Conservation (phyloP, 176 grass and related monocot genomes). For the Juncus effusus region DNA sequence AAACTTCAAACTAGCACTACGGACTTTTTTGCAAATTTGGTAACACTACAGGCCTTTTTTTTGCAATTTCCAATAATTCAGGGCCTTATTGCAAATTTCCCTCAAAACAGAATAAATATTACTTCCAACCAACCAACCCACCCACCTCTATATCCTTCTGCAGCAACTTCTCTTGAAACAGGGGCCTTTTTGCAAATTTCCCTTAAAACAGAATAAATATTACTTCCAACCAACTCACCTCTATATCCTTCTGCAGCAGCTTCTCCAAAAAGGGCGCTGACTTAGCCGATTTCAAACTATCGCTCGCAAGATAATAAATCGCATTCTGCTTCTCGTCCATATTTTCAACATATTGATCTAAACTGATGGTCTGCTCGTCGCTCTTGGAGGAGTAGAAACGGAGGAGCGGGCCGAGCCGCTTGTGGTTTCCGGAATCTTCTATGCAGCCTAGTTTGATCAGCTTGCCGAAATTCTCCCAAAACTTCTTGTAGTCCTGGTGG, state of each 20-base stretch:
- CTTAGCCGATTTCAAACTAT: constrained; percentile 79
- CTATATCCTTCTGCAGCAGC: constrained; percentile 80
- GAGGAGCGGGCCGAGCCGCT: constrained; percentile 58
- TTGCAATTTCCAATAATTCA: no score
- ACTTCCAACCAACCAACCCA: neutral
- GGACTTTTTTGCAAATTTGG: no score
- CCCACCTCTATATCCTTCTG: constrained; percentile 81
- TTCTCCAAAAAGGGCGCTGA: constrained; percentile 88
- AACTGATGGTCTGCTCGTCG: constrained; percentile 64
- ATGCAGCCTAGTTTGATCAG: constrained; percentile 89
- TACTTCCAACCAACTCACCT: constrained; percentile 41
- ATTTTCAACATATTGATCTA: constrained; percentile 81
- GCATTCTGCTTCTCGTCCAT: constrained; percentile 78
- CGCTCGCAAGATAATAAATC: constrained; percentile 86
- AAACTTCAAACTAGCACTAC: no score
- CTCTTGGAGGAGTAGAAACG: constrained; percentile 73
- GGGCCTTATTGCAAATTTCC: no score
- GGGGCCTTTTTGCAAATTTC: no score
- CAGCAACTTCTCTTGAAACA: constrained; percentile 83
- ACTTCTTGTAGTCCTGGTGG: constrained; percentile 72
- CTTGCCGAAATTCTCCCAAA: constrained; percentile 96
- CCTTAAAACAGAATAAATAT: no score
- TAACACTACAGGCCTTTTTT: no score
- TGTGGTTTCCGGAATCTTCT: constrained; percentile 85
- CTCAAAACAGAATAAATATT: no score